Conservation (phyloP, 768 basidiomycete species). For the Kwoniella newhampshirensis region DNA sequence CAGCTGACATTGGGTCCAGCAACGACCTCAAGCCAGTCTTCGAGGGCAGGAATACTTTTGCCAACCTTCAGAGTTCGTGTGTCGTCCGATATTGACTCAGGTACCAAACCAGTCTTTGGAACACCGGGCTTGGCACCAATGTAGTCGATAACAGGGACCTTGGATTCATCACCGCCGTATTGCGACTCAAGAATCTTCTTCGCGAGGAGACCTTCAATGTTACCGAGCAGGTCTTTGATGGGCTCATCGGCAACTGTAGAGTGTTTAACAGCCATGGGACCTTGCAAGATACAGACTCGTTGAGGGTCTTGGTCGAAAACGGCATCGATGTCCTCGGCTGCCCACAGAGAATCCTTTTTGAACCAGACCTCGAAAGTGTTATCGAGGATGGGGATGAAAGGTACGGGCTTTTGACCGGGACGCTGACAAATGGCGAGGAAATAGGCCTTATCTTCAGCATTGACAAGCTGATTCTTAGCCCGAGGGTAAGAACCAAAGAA, state of each 20-base stretch:
- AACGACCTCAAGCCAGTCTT: constrained; percentile 78
- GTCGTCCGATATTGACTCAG: constrained; percentile 60
- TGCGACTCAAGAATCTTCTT: constrained; percentile 72
- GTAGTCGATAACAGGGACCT: constrained; percentile 80
- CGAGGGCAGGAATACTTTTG: constrained; percentile 61
- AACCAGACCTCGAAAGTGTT: constrained; percentile 97
- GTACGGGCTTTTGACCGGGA: constrained; percentile 95
- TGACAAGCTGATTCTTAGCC: constrained; percentile 80
- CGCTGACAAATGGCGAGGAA: constrained; percentile 95
- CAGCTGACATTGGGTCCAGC: constrained; percentile 80
- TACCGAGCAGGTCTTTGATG: constrained; percentile 85
- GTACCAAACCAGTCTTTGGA: constrained; percentile 55
- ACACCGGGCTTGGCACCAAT: constrained; percentile 62
- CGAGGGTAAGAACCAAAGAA: constrained; percentile 85
- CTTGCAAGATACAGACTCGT: constrained; percentile 95
- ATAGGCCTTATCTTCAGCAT: constrained; percentile 88
- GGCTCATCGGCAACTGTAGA: constrained; percentile 87
- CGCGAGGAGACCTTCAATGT: constrained; percentile 75
- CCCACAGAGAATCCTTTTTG: constrained; percentile 99
- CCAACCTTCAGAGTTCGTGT: constrained; percentile 55
- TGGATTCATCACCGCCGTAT: constrained; percentile 72
- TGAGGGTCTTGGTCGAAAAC: constrained; percentile 99
- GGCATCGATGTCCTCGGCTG: constrained; percentile 95
- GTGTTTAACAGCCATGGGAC: constrained; percentile 90
- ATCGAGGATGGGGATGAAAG: constrained; percentile 95